phyloP scores from a whole-genome alignment of 2,329 filamentous ascomycete genomes.

The Chaetomium sp. region DNA sequence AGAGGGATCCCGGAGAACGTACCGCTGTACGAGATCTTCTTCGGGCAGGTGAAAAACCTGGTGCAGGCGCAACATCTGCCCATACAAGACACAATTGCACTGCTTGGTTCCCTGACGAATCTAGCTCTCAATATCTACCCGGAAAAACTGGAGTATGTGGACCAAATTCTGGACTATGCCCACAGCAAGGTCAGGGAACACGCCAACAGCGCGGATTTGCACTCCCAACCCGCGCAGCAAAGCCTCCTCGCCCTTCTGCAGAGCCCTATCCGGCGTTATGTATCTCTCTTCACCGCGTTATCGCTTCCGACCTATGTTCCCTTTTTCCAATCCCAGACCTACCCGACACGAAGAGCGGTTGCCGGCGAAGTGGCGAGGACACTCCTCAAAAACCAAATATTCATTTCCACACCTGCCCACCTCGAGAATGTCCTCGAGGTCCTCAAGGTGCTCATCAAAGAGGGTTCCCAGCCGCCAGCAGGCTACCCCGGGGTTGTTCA shows the following conservation, averaged over 20 bases:
- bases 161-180: slow-evolving; percentile 87
- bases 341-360: slow-evolving; percentile 82
- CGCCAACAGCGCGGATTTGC: slow-evolving; percentile 89
- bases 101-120: slow-evolving; percentile 90
- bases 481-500: slow-evolving; percentile 79
- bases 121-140: slow-evolving; percentile 95
- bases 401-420: slow-evolving; percentile 69
- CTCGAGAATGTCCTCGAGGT: slow-evolving; percentile 85
- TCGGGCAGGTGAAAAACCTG: slow-evolving; percentile 88
- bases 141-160: slow-evolving; percentile 84
- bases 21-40: slow-evolving; percentile 94
- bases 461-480: slow-evolving; percentile 76
- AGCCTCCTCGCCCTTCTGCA: slow-evolving; percentile 86
- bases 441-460: slow-evolving; percentile 84
- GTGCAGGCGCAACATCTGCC: slow-evolving; percentile 86
- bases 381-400: slow-evolving; percentile 75
- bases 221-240: slow-evolving; percentile 79
- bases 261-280: slow-evolving; percentile 81
- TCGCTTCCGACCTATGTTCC: slow-evolving; percentile 88
- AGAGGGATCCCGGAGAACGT: slow-evolving; percentile 65
- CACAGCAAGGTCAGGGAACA: slow-evolving; percentile 81
- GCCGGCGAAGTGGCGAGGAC: slow-evolving; percentile 81
- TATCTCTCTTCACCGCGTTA: slow-evolving; percentile 92
- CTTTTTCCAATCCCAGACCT: slow-evolving; percentile 84
- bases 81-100: slow-evolving; percentile 88